Percentiles rank a stretch among this genome's conserved stretches.
Evolutionary conservation across 192 early-diverging fungal genomes (phyloP).

Genomic region (Lobosporangium transversale): DNA sequence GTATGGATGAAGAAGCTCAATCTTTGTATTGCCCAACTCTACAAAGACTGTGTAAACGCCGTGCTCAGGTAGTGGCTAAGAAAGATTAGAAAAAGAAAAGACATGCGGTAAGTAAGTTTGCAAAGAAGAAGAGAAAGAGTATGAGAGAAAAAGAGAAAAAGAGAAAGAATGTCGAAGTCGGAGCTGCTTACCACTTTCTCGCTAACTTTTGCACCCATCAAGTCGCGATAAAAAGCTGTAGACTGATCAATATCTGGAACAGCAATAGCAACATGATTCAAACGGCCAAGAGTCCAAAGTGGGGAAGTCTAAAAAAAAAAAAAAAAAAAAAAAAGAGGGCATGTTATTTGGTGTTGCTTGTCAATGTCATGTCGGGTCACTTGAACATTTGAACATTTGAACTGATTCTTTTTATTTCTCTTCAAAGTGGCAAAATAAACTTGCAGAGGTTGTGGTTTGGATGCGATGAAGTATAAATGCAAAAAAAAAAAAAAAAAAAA

Average conservation of each 20-base stretch:
- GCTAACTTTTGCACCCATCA: constrained; percentile 77
- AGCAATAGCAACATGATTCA: constrained; percentile 89
- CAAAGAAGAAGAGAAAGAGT: not conserved
- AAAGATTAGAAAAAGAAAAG: not conserved
- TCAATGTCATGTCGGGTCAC: too few relatives aligned
- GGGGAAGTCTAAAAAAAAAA: constrained; percentile 21
- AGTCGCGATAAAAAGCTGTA: constrained; percentile 72
- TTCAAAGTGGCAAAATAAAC: not conserved
- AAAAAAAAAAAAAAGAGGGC: not conserved
- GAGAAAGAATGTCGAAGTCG: not conserved
- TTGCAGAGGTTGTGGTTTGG: not conserved
- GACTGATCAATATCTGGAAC: constrained; percentile 79
- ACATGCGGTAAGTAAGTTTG: not conserved
- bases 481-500: not conserved
- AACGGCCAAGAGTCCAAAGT: constrained; percentile 75
- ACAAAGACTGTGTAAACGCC: constrained; percentile 90
- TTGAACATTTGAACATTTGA: too few relatives aligned
- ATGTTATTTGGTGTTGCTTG: too few relatives aligned
- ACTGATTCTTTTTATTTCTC: constrained; percentile 2
- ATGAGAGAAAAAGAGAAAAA: constrained; percentile 4
- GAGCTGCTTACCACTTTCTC: constrained; percentile 70
- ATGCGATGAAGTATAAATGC: not conserved
- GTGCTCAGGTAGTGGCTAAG: constrained; percentile 77
- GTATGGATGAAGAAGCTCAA: constrained; percentile 80
- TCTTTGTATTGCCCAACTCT: constrained; percentile 87